These are phyloP conservation scores for Syncephalis plumigaleata DNA, from an alignment of 371 early-diverging fungal genomes.

Conservation along the genomic window DNA sequence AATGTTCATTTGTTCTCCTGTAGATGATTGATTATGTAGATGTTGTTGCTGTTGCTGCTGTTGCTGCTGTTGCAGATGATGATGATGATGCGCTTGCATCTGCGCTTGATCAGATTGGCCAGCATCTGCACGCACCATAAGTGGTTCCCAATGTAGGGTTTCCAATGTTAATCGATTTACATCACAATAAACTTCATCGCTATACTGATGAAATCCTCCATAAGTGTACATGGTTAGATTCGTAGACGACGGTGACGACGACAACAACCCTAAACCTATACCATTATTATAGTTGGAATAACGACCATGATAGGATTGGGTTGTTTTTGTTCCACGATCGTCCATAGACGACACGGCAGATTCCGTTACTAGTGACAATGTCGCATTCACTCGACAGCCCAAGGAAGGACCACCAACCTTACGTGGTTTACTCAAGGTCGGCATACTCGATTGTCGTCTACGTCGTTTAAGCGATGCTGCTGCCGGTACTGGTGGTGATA, in stretches of 20 bases:
- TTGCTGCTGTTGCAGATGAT: no score
- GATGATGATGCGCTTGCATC: no score
- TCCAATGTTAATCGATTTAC: conserved; percentile 26
- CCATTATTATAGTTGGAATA: no score
- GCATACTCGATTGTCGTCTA: background rate
- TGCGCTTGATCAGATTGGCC: conserved; percentile 42
- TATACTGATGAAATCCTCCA: conserved; percentile 53
- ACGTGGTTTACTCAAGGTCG: conserved; percentile 2
- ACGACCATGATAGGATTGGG: no score
- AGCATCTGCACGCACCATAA: conserved; percentile 38
- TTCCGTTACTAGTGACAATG: conserved; percentile 4
- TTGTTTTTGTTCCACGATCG: no score
- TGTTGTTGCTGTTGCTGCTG: no score
- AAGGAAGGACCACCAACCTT: conserved; percentile 2
- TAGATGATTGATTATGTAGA: conserved; percentile 7
- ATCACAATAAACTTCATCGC: conserved; percentile 46
- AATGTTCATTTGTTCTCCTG: no score
- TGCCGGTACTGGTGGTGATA: no score
- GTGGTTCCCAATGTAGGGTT: conserved; percentile 27
- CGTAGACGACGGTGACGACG: no score
- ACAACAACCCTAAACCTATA: no score
- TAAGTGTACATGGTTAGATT: conserved; percentile 23
- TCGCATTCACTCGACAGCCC: conserved; percentile 6
- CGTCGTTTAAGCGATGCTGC: background rate
- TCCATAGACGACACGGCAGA: no score